Percentiles rank a stretch among this genome's conserved stretches.
Evolutionary conservation across 1,139 yeast species (phyloP).

Genomic region (Pneumocystis sp.): DNA sequence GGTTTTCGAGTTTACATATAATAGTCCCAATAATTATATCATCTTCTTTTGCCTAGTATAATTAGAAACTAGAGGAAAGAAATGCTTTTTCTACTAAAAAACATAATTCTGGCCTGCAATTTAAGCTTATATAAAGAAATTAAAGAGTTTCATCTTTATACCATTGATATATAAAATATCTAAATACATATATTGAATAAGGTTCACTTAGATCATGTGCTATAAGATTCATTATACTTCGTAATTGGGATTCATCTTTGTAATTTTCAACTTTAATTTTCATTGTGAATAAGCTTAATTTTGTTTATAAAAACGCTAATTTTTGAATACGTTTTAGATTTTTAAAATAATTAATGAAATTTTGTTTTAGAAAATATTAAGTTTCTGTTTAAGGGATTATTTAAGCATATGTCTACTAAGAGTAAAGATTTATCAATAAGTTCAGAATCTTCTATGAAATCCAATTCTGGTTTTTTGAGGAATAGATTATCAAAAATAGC

Average conservation of each 20-base stretch:
- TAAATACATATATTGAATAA: conserved; percentile 54
- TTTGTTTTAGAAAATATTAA: not conserved
- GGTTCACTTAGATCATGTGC: conserved; percentile 55
- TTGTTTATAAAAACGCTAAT: not conserved
- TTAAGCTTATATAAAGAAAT: not conserved
- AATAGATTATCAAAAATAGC: not conserved
- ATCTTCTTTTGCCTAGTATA: conserved; percentile 6
- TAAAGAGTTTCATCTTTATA: not conserved
- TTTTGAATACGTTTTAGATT: not conserved
- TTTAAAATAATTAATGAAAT: not conserved
- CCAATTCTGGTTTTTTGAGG: not conserved
- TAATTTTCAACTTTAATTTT: not conserved
- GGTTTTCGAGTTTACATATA: conserved; percentile 70
- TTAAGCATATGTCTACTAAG: not conserved
- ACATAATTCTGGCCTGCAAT: conserved; percentile 36
- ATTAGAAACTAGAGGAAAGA: conserved; percentile 19
- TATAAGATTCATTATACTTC: conserved; percentile 25
- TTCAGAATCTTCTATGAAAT: not conserved
- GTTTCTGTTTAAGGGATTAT: not conserved
- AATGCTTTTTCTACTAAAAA: conserved; percentile 20
- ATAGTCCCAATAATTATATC: conserved; percentile 55
- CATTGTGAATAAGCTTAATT: not conserved
- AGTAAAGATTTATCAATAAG: not conserved
- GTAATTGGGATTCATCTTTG: conserved; percentile 14
- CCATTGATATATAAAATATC: conserved; percentile 56